phyloP scores from a whole-genome alignment of 352 stramenopile species.

The Pythium diclinum region DNA sequence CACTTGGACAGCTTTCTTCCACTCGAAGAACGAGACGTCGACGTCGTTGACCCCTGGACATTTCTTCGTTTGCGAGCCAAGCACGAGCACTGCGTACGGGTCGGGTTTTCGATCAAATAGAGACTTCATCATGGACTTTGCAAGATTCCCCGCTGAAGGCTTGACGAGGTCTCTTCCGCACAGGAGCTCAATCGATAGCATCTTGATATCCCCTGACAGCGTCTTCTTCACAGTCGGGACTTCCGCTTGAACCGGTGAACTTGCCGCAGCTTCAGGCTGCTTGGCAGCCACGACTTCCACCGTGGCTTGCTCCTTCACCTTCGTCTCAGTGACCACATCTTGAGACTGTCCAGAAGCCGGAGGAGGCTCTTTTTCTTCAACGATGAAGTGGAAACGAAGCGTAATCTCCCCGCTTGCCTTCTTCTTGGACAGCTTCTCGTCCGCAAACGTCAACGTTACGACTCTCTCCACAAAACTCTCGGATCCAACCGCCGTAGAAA shows the following conservation, averaged over 20 bases:
- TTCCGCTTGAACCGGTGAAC: background rate
- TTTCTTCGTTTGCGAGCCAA: conserved; percentile 30
- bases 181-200: conserved; percentile 36
- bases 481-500: background rate
- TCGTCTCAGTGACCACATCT: background rate
- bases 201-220: conserved; percentile 30
- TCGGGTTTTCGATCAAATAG: conserved; percentile 45
- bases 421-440: conserved; percentile 39
- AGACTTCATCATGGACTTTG: conserved; percentile 37
- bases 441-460: conserved; percentile 22
- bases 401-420: conserved; percentile 40
- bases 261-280: background rate
- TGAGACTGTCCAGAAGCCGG: background rate
- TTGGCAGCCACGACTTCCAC: background rate
- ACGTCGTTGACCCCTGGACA: conserved; percentile 37
- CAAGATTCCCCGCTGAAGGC: conserved; percentile 18
- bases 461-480: conserved; percentile 17
- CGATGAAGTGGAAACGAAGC: conserved; percentile 32
- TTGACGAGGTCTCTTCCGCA: conserved; percentile 32
- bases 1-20: conserved; percentile 40
- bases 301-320: background rate
- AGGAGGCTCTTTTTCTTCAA: background rate
- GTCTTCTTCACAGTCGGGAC: background rate
- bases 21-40: conserved; percentile 46
- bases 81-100: conserved; percentile 39